A percentile compares a stretch with the other conserved stretches of the same genome.
These are phyloP conservation scores for Aspergillus fumigatus DNA, from an alignment of 2,329 filamentous ascomycete species.

Conservation along the genomic window DNA sequence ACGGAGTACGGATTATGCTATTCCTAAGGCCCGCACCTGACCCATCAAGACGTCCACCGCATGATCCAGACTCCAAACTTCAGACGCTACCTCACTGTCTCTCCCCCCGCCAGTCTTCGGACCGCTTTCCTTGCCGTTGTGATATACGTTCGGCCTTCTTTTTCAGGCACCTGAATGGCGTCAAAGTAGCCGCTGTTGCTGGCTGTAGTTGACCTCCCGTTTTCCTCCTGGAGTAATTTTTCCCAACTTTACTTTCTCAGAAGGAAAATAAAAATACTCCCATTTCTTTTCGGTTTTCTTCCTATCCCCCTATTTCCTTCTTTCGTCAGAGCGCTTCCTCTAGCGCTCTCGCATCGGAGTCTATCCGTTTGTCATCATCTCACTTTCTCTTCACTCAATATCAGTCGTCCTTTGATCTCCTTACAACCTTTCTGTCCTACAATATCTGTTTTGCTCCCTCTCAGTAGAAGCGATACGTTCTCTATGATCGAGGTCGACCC, in stretches of 20 bases:
- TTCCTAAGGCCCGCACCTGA: constrained; percentile 6
- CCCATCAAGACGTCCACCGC: constrained; percentile 3
- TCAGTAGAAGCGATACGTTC: background rate
- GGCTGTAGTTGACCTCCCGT: background rate
- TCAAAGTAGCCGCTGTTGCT: background rate
- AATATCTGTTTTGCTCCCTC: background rate
- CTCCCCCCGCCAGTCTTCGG: background rate
- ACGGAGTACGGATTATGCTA: background rate
- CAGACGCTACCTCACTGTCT: background rate
- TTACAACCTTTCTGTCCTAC: background rate
- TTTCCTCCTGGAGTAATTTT: background rate
- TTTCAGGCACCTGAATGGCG: background rate
- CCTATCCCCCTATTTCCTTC: background rate
- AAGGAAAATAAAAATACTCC: background rate
- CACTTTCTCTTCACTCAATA: background rate
- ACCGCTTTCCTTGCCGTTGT: background rate
- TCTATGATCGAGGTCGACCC: constrained; percentile 14
- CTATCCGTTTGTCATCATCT: background rate
- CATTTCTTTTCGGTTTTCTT: background rate
- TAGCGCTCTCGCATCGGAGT: background rate
- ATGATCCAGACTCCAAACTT: constrained; percentile 7
- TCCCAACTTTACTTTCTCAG: background rate
- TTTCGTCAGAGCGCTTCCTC: background rate
- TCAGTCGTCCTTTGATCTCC: background rate
- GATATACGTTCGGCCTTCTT: background rate